Base-by-base conservation (phyloP, 2,329 filamentous ascomycete genomes). In the Basipetospora chlamydospora region DNA sequence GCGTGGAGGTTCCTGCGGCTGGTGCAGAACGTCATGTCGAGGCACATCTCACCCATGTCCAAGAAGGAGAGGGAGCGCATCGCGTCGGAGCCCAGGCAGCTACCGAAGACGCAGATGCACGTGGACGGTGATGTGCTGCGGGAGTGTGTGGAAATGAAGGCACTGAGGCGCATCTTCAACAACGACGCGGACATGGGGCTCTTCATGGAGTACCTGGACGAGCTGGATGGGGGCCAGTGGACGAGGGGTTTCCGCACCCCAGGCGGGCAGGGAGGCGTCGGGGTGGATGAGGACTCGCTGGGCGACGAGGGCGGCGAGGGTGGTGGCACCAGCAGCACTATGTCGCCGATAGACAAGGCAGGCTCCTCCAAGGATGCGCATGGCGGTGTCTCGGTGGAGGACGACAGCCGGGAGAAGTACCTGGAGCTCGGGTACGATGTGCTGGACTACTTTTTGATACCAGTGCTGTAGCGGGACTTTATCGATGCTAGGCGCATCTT, bases 1-100 rank as follows among this genome's bases (percentile, higher is more conserved):
- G 67, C 77, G 6, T 81, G 79, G 72, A 65, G 67, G 6, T 61
- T 93, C 4, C 63, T 96, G 5, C 67, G 69, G 39, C 74, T 88
- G 43, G 51, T 95, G 2, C 78, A 92, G 48, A 78, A 80, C 40
- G 52, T 92, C 11, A 16, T 34, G 12, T 4, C 15, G 18, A 21
- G 30, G n/a, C 11, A 10, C 6, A 30, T 20, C 18, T 11, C 17
- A 12, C 26, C 18, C 6, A 20, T 3, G n/a, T n/a, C n/a, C n/a
- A n/a, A n/a, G n/a, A n/a, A n/a, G n/a, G n/a, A n/a, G n/a, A n/a
- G n/a, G n/a, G n/a, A n/a, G n/a, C n/a, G n/a, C n/a, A n/a, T n/a
- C n/a, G n/a, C n/a, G n/a, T n/a, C n/a, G n/a, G n/a, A n/a, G n/a
- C n/a, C n/a, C n/a, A n/a, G n/a, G n/a, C n/a, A n/a, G n/a, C 20